Evolutionary conservation across 306 rosid genomes (phyloP), one percentile per base, ranked within the genome.

Genomic region (Morella rubra): DNA sequence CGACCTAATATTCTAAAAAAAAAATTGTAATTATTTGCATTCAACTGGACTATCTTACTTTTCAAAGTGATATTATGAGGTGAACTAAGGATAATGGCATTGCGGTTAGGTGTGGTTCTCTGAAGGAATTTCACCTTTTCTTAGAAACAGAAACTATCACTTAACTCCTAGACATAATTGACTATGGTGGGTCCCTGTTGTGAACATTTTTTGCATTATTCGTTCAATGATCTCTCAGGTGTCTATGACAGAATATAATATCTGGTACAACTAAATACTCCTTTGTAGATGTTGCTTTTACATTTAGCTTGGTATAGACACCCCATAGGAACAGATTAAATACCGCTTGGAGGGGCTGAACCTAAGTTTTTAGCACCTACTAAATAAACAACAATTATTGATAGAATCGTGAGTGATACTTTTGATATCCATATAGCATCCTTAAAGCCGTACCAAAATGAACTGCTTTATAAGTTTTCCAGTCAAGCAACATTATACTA

Each of bases 121-220:
- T 53, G 46, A 22, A 69, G 71, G 67, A 76, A 58, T 56, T n/a
- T 20, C 42, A 19, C 49, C 24, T 32, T 16, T 19, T 62, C n/a
- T 49, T 56, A 12, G 22, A 46, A 46, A 15, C 58, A 10, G 47
- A 54, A 68, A 20, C 13, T 76, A 0, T 50, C 72, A 74, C 14
- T 27, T 77, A 69, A 32, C 20, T 72, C 45, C 46, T 52, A 46
- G 19, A 49, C 69, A 66, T 74, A 64, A 64, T 32, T 55, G 78
- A 49, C 52, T 49, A 69, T 16, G 44, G 62, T 82, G 27, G 41
- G 37, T 49, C 50, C 44, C 19, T 32, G 59, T 59, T 44, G 18
- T 59, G 15, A 65, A 15, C 42, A 73, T 4, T 70, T 49, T 51
- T 73, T 65, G 47, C 44, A 16, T 69, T 19, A 56, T 53, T 46